Evolutionary conservation across 2,329 filamentous ascomycete species (phyloP).

Genomic region (Rutstroemia sydowiana): DNA sequence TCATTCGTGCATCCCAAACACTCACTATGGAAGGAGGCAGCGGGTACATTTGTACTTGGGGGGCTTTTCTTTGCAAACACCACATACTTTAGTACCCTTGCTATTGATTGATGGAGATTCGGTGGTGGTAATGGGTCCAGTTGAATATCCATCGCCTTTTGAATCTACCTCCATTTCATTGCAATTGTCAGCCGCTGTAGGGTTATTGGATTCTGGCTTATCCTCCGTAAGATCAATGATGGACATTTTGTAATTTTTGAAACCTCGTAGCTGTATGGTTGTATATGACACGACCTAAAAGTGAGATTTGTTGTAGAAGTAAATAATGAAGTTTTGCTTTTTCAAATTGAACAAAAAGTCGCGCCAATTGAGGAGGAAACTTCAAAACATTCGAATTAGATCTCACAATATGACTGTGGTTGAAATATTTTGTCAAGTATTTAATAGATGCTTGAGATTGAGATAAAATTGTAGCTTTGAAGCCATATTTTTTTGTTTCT

Average conservation of each 20-base stretch:
- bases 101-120: neutral
- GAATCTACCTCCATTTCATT: neutral
- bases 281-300: neutral
- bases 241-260: neutral
- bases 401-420: too few relatives aligned
- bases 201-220: neutral
- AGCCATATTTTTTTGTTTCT: too few relatives aligned
- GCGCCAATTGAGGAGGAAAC: too few relatives aligned
- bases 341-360: too few relatives aligned
- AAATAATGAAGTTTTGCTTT: too few relatives aligned
- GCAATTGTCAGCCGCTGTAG: neutral
- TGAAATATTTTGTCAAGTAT: too few relatives aligned
- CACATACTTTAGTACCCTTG: constrained; percentile 37
- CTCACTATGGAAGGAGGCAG: constrained; percentile 53
- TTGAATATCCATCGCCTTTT: neutral
- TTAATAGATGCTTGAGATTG: too few relatives aligned
- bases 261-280: neutral
- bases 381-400: too few relatives aligned
- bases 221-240: neutral
- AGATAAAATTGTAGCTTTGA: too few relatives aligned
- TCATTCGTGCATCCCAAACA: constrained; percentile 5
- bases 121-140: neutral
- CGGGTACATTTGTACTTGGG: constrained; percentile 58
- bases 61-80: constrained; percentile 43
- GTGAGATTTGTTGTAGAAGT: neutral